Base-by-base conservation (phyloP, 345 rosid species). In the Luvunga scandens region DNA sequence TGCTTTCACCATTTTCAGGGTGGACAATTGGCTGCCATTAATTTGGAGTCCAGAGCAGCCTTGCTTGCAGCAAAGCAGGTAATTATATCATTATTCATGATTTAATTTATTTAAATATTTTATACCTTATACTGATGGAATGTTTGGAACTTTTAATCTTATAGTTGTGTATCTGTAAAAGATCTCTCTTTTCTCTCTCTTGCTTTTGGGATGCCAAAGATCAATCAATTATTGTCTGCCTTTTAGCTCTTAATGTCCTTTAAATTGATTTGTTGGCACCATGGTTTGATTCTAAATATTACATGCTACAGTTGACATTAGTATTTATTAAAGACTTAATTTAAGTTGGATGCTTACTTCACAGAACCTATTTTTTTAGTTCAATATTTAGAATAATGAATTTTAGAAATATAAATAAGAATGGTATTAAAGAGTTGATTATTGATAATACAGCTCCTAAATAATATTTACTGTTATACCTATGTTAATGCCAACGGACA, bases 21-120 rank as follows among this genome's bases (percentile, higher is more conserved):
- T 81, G 98, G 92, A 65, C 91, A 91, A 69, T 65, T 95, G 62
- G 92, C 93, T 71, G 91, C 92, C 72, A 76, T 90, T 60, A 90
- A 86, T 84, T 75, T 95, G 83, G 97, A 95, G 84, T 90, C 98
- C 31, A 87, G 93, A 79, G 93, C 89, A n/a, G 97, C 97, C 77
- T 86, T 95, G 83, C 89, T 93, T 78, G 95, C 91, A 30, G 99
- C 99, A 53, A 95, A 88, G 84, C 89, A 89, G 96, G 99, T 92
- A 78, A 69, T 56, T 10, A 22, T 67, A 74, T 42, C 61, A 16
- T 30, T 69, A 27, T 64, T 21, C 19, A 18, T 72, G 48, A 8
- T 34, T 22, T 9, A 38, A 59, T 55, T 45, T 50, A 16, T 63
- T 73, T 68, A 24, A 19, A 30, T 55, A 6, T 50, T 66, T 28